phyloP scores from a whole-genome alignment of 192 early-diverging fungal species.

The Allomyces macrogynus region DNA sequence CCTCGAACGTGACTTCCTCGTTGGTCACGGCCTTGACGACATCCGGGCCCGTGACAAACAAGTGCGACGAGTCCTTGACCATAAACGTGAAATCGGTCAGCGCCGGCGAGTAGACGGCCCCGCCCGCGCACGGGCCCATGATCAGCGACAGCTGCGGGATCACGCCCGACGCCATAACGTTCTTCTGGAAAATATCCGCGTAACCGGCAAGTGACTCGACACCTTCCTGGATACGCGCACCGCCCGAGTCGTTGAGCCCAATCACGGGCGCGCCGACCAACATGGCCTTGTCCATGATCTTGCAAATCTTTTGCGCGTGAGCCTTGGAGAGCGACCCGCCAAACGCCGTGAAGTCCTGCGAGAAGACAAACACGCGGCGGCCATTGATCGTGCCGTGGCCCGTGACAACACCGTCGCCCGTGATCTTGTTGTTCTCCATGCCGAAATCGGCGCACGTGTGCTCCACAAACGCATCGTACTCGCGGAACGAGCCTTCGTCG shows the following conservation, averaged over 20 bases:
- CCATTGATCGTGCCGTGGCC: slow-evolving; percentile 88
- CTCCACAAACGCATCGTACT: slow-evolving; percentile 85
- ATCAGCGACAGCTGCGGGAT: slow-evolving; percentile 88
- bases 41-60: slow-evolving; percentile 94
- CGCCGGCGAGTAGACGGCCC: slow-evolving; percentile 91
- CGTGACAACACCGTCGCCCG: slow-evolving; percentile 89
- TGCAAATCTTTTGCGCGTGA: slow-evolving; percentile 81
- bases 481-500: slow-evolving; percentile 65
- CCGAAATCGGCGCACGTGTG: slow-evolving; percentile 83
- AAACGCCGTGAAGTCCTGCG: slow-evolving; percentile 84
- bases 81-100: slow-evolving; percentile 94
- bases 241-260: slow-evolving; percentile 90
- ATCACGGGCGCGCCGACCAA: slow-evolving; percentile 83
- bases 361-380: slow-evolving; percentile 72
- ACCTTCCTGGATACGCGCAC: slow-evolving; percentile 94
- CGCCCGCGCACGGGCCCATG: slow-evolving; percentile 96
- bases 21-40: slow-evolving; percentile 92
- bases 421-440: slow-evolving; percentile 59
- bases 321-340: slow-evolving; percentile 75
- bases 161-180: slow-evolving; percentile 80
- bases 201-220: slow-evolving; percentile 89
- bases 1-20: slow-evolving; percentile 84
- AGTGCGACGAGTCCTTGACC: slow-evolving; percentile 85
- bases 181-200: slow-evolving; percentile 89
- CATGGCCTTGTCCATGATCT: slow-evolving; percentile 83